Evolutionary conservation across 169 alveolate genomes (phyloP).

Genomic region (Theileria orientalis): DNA sequence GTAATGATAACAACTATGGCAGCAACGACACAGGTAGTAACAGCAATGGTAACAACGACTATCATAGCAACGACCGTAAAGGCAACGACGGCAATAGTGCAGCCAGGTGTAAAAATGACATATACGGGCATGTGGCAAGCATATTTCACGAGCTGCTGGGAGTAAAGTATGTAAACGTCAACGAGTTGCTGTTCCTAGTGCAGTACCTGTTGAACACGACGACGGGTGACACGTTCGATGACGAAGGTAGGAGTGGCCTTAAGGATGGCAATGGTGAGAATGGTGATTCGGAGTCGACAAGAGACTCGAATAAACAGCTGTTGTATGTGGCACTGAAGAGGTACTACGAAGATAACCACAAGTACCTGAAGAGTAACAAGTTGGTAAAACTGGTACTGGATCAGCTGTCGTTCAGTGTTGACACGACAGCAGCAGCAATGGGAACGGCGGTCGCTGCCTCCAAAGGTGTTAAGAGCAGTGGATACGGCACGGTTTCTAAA

Average conservation of each 20-base stretch:
- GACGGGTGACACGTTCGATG: conserved; percentile 32
- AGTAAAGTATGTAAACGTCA: conserved; percentile 46
- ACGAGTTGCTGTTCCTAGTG: conserved; percentile 31
- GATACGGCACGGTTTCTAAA: no score
- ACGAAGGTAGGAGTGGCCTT: conserved; percentile 33
- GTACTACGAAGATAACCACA: no score
- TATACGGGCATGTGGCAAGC: no score
- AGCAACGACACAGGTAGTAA: not conserved
- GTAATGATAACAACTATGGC: not conserved
- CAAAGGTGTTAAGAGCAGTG: no score
- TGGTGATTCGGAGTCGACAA: no score
- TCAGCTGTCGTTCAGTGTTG: no score
- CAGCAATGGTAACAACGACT: not conserved
- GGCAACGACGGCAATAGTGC: conserved; percentile 33
- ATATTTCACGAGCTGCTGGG: conserved; percentile 45
- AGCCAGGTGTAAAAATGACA: conserved; percentile 23
- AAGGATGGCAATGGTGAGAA: conserved; percentile 39
- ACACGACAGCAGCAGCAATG: no score
- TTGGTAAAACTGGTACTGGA: no score
- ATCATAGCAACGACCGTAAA: not conserved
- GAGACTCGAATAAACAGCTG: no score
- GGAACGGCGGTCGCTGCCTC: no score
- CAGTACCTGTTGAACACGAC: conserved; percentile 29
- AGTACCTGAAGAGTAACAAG: no score
- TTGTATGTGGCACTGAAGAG: no score